Evolutionary conservation across 2,329 filamentous ascomycete genomes (phyloP), one percentile per base, ranked within the genome.

Genomic region (Paecilomyces variotii): DNA sequence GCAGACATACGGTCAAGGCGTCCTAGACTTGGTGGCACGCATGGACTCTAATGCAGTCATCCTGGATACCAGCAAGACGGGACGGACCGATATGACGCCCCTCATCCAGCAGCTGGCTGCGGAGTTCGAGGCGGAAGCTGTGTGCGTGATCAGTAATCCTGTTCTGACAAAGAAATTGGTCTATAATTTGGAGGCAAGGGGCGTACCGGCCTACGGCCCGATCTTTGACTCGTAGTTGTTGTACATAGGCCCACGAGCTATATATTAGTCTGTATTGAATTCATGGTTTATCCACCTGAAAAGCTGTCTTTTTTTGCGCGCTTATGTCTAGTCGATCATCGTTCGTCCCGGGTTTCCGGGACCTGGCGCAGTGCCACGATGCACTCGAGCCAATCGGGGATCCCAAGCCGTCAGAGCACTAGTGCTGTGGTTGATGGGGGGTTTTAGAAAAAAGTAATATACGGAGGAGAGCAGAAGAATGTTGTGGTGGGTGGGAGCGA

Each of bases 91-190:
- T 68, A 80, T 89, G 69, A 66, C 87, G 28, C 77, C 77, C 11
- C 75, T 84, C 53, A 78, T 80, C 45, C 85, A 82, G 64, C 72
- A 76, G 7, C 74, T 86, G 56, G 76, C 75, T 54, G 66, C 65
- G 54, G 71, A 80, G 32, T 76, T 76, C 27, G 63, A 73, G 0
- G 80, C 81, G 1, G 87, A 91, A 77, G 88, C 87, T 2, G 86
- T 90, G 39, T 86, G 90, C 67, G 81, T 90, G 60, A 87, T 91
- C 65, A 85, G 85, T 57, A 91, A 91, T 69, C 83, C 86, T 59
- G 80, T 74, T 58, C 80, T 90, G 34, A 90, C 87, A 19, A 80
- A 80, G 66, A 84, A 83, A 74, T 79, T 91, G 1, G 87, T 91
- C 0, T 88, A 86, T 68, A 85, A 82, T 7, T 74, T 91, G 55